phyloP scores from a whole-genome alignment of 2,329 filamentous ascomycete genomes.

The Paraphoma chrysanthemicola region DNA sequence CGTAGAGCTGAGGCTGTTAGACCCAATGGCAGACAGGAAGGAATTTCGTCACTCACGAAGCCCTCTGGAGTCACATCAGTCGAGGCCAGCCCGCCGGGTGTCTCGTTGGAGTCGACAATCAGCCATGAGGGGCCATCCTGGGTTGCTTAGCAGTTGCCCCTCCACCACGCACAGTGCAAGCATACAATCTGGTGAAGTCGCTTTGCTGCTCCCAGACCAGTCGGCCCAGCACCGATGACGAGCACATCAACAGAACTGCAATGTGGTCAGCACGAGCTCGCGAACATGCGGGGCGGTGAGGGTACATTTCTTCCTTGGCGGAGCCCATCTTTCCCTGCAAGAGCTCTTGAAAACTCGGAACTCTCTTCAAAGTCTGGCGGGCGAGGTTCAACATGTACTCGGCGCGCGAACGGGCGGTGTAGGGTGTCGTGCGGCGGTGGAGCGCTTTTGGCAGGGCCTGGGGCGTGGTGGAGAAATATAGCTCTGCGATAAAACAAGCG shows the following conservation, averaged over 20 bases:
- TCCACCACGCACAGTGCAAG: slow-evolving; percentile 12
- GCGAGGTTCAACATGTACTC: slow-evolving; percentile 49
- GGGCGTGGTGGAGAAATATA: slow-evolving; percentile 35
- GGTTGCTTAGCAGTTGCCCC: slow-evolving; percentile 32
- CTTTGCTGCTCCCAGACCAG: slow-evolving; percentile 96
- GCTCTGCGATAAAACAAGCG: slow-evolving; percentile 29
- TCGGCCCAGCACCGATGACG: slow-evolving; percentile 96
- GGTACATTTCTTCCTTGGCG: slow-evolving; percentile 51
- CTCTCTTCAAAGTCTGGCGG: slow-evolving; percentile 49
- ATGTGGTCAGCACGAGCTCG: slow-evolving; percentile 26
- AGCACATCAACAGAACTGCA: slow-evolving; percentile 91
- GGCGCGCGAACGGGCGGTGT: slow-evolving; percentile 23
- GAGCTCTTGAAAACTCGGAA: slow-evolving; percentile 51
- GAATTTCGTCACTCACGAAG: slow-evolving; percentile 73
- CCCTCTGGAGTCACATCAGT: slow-evolving; percentile 95
- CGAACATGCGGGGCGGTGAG: slow-evolving; percentile 36
- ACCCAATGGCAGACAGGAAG: slow-evolving; percentile 8
- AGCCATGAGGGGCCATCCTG: slow-evolving; percentile 94
- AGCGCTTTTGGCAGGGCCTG: slow-evolving; percentile 22
- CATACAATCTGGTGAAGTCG: slow-evolving; percentile 94
- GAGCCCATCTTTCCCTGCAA: slow-evolving; percentile 49
- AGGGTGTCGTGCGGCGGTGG: slow-evolving; percentile 13
- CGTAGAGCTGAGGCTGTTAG: slow-evolving; percentile 74
- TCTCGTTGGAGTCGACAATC: slow-evolving; percentile 91
- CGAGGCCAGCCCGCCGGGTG: slow-evolving; percentile 91